Evolutionary conservation across 345 rosid species (phyloP).

Genomic region (Dipteronia sinensis): DNA sequence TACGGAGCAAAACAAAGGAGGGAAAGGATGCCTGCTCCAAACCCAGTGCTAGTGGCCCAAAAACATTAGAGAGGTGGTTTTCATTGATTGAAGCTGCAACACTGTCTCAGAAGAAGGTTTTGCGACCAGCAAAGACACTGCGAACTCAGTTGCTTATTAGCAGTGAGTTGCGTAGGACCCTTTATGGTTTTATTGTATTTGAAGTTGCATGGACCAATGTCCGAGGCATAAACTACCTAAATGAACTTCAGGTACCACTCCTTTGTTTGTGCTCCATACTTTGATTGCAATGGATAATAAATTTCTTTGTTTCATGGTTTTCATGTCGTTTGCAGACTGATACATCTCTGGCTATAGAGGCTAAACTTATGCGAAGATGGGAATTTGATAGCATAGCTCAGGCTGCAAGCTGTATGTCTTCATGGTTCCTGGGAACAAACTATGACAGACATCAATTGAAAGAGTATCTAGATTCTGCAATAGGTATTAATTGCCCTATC

Average conservation of each 20-base stretch:
- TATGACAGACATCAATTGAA: conserved; percentile 53
- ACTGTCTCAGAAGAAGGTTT: conserved; percentile 53
- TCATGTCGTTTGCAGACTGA: conserved; percentile 67
- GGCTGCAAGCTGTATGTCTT: conserved; percentile 59
- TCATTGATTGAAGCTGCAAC: conserved; percentile 61
- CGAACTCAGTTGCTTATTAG: conserved; percentile 55
- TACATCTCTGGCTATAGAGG: conserved; percentile 86
- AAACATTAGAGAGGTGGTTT: conserved; percentile 67
- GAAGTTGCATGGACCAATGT: conserved; percentile 83
- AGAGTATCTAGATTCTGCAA: conserved; percentile 53
- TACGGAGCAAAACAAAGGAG: conserved; percentile 46
- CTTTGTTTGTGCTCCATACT: conserved; percentile 19
- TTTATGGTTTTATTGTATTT: conserved; percentile 91
- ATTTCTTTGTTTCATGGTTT: conserved; percentile 28
- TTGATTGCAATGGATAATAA: conserved; percentile 9
- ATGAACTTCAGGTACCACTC: conserved; percentile 83
- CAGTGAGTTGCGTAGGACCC: conserved; percentile 70
- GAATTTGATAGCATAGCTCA: conserved; percentile 91
- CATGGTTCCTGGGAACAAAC: conserved; percentile 83
- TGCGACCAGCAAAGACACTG: conserved; percentile 74
- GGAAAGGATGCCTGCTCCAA: conserved; percentile 38
- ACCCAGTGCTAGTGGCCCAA: conserved; percentile 31
- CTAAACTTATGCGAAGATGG: conserved; percentile 93
- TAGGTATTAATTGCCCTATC: conserved; percentile 43
- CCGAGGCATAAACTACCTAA: conserved; percentile 86